Conservation (phyloP, 2,329 filamentous ascomycete species). For the Penicillium capsulatum region DNA sequence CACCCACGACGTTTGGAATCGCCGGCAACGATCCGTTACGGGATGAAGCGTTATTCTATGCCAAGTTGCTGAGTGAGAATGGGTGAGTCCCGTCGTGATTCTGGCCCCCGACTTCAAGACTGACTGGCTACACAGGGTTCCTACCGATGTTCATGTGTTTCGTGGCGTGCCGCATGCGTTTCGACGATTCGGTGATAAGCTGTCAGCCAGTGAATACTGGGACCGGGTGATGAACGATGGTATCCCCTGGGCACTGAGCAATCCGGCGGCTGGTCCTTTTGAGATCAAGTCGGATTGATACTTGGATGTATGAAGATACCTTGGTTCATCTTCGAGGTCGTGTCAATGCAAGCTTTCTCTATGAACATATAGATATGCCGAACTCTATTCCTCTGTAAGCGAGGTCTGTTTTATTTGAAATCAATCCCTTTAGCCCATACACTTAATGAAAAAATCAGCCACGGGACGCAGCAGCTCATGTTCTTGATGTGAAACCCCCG, state of each 20-base stretch:
- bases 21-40: slow-evolving; percentile 48
- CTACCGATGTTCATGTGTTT: slow-evolving; percentile 49
- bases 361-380: too few species aligned
- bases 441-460: not conserved
- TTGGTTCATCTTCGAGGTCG: too few species aligned
- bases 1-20: slow-evolving; percentile 45
- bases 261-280: slow-evolving; percentile 18
- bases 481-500: slow-evolving; percentile 1
- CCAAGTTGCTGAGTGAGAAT: slow-evolving; percentile 42
- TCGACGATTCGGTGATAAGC: slow-evolving; percentile 27
- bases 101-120: not conserved
- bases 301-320: not conserved
- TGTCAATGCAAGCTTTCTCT: too few species aligned
- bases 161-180: slow-evolving; percentile 54
- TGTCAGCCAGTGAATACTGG: slow-evolving; percentile 28
- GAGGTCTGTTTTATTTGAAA: not conserved
- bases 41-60: slow-evolving; percentile 50
- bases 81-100: slow-evolving; percentile 38
- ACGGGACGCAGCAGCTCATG: not conserved
- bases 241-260: slow-evolving; percentile 27
- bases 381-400: too few species aligned
- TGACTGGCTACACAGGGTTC: slow-evolving; percentile 36
- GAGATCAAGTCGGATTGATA: slow-evolving; percentile 20
- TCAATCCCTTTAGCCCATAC: too few species aligned
- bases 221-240: slow-evolving; percentile 29